A percentile compares a stretch with the other conserved stretches of the same genome.
phyloP scores from a whole-genome alignment of 371 early-diverging fungal genomes.

The Mucor plumbeus region DNA sequence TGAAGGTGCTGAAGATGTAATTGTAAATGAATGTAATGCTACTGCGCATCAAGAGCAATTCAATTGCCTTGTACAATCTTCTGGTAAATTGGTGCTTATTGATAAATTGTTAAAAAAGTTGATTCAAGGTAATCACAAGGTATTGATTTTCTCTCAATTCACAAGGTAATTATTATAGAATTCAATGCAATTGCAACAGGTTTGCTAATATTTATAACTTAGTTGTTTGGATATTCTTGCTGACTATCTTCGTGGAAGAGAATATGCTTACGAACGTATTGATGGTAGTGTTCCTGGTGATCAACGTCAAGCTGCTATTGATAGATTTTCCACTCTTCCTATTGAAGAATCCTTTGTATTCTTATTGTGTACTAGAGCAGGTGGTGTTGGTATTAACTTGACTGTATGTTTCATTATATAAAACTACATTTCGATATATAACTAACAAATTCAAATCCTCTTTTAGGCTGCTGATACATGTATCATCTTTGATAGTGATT shows the following conservation, averaged over 20 bases:
- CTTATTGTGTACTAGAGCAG: conserved; percentile 85
- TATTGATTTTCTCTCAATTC: conserved; percentile 95
- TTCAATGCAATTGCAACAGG: not conserved
- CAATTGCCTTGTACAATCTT: conserved; percentile 77
- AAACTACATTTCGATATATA: too few relatives aligned
- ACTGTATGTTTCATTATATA: conserved; percentile 35
- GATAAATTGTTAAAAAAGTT: conserved; percentile 85
- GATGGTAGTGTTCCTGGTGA: conserved; percentile 91
- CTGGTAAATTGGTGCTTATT: conserved; percentile 86
- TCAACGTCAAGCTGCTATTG: conserved; percentile 90
- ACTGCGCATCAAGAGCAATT: conserved; percentile 68
- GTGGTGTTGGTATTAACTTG: conserved; percentile 94
- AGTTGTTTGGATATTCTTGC: conserved; percentile 58
- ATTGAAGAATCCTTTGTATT: conserved; percentile 82
- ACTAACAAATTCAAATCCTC: not conserved
- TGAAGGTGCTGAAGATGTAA: conserved; percentile 86
- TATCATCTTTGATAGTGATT: conserved; percentile 94
- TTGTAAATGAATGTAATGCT: conserved; percentile 63
- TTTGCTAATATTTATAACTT: not conserved
- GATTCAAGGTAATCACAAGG: conserved; percentile 83
- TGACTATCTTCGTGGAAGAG: conserved; percentile 80
- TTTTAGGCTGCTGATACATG: conserved; percentile 87
- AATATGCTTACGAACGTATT: conserved; percentile 84
- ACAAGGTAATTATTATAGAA: conserved; percentile 53
- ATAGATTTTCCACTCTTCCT: conserved; percentile 82